These are phyloP conservation scores for Aspergillus egyptiacus DNA, from an alignment of 495 filamentous ascomycete species.

Conservation along the genomic window DNA sequence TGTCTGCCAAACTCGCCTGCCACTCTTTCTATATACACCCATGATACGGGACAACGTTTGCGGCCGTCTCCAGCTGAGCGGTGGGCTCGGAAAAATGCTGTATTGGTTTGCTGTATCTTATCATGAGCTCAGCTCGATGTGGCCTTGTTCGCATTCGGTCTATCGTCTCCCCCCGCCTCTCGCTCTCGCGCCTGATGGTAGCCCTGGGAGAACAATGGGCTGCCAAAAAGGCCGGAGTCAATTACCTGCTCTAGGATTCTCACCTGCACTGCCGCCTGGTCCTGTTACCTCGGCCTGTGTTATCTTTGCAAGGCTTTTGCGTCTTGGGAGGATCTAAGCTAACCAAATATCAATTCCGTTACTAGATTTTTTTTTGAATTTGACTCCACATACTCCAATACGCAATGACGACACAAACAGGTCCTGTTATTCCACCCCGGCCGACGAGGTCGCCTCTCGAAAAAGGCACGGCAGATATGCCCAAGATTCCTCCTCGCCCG, in stretches of 20 bases:
- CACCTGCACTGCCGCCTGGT: no score
- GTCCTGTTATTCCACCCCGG: conserved; percentile 44
- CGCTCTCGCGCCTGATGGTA: background rate
- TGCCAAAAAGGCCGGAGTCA: no score
- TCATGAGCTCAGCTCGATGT: conserved; percentile 1
- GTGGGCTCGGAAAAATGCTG: conserved; percentile 5
- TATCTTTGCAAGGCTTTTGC: no score
- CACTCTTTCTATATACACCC: background rate
- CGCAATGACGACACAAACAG: conserved; percentile 44
- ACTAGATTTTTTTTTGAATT: conserved; percentile 2
- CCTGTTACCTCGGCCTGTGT: no score
- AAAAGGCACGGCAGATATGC: conserved; percentile 33
- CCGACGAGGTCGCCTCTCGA: conserved; percentile 47
- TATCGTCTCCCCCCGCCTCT: background rate
- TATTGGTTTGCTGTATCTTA: conserved; percentile 12
- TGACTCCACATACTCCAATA: conserved; percentile 2
- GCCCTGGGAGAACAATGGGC: no score
- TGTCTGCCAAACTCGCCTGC: background rate
- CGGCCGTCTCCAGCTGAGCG: conserved; percentile 4
- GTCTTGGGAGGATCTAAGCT: no score
- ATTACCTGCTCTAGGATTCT: no score
- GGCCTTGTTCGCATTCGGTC: background rate
- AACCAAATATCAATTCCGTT: background rate
- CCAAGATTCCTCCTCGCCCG: conserved; percentile 66
- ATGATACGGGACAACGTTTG: background rate